phyloP scores from a whole-genome alignment of 192 early-diverging fungal species.

The Backusella tuberculispora region DNA sequence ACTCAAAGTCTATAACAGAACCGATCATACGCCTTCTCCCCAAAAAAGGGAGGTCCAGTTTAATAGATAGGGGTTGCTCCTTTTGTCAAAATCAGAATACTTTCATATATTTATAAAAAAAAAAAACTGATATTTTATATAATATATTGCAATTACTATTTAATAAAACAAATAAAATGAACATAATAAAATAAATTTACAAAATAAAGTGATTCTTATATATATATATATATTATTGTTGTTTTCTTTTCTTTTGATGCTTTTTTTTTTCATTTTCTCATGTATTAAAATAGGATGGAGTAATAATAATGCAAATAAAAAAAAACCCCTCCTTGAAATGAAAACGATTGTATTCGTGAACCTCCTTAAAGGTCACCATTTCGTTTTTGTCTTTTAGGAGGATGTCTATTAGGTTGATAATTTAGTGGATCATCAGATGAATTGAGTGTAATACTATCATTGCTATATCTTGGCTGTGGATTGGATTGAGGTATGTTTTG shows the following conservation, averaged over 20 bases:
- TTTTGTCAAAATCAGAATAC: constrained; percentile 3
- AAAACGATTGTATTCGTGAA: not conserved
- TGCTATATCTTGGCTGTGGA: not conserved
- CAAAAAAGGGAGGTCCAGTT: not conserved
- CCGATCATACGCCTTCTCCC: too few relatives aligned
- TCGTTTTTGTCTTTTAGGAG: constrained; percentile 9
- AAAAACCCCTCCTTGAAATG: not conserved
- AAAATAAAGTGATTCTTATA: not conserved
- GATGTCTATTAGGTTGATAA: not conserved
- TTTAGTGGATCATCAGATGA: constrained; percentile 2
- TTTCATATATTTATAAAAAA: not conserved
- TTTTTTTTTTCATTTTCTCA: not conserved
- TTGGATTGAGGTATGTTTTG: not conserved
- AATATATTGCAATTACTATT: not conserved
- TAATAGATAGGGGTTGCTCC: not conserved
- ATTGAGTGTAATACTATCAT: not conserved
- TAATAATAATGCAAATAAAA: not conserved
- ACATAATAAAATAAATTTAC: too few relatives aligned
- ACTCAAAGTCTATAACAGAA: too few relatives aligned
- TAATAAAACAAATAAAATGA: constrained; percentile 2
- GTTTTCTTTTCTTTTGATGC: too few relatives aligned
- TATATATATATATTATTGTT: not conserved
- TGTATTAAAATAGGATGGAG: not conserved
- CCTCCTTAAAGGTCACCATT: not conserved
- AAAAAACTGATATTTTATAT: too few relatives aligned